A percentile compares a stretch with the other conserved stretches of the same genome.
Conservation (phyloP, 768 basidiomycete species). For the Russula dissimulans region DNA sequence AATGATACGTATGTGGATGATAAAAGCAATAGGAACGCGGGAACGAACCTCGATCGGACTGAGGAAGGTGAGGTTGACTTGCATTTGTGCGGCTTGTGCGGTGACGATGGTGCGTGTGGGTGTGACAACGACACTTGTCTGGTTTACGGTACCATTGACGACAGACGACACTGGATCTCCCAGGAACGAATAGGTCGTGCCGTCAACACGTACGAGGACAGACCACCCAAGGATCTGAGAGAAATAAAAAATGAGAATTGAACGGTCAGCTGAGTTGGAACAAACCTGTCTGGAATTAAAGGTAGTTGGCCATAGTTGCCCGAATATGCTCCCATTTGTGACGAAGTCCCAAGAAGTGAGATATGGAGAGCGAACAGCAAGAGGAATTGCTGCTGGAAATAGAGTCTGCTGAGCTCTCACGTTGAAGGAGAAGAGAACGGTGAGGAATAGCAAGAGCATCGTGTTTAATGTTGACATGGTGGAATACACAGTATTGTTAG, state of each 20-base stretch:
- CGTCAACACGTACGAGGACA: conserved; percentile 10
- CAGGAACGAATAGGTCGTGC: conserved; percentile 16
- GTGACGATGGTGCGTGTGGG: conserved; percentile 30
- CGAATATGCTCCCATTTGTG: neutral
- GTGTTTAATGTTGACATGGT: neutral
- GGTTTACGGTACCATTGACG: conserved; percentile 11
- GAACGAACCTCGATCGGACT: conserved; percentile 32
- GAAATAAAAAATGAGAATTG: neutral
- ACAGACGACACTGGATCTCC: conserved; percentile 1
- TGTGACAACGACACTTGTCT: conserved; percentile 25
- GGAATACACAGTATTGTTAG: neutral
- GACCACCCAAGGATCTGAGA: conserved; percentile 11
- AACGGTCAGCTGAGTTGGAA: neutral
- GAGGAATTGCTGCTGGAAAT: conserved; percentile 22
- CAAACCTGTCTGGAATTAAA: neutral
- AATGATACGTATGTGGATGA: neutral
- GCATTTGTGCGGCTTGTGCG: conserved; percentile 29
- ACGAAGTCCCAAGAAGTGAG: conserved; percentile 20
- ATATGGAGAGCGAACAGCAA: conserved; percentile 25
- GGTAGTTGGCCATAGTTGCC: conserved; percentile 18
- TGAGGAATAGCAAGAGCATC: neutral
- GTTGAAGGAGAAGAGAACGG: neutral
- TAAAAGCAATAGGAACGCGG: neutral
- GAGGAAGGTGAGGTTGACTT: conserved; percentile 31
- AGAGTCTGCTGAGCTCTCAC: conserved; percentile 7